Evolutionary conservation across 495 filamentous ascomycete genomes (phyloP).

Genomic region (Xylaria longipes): DNA sequence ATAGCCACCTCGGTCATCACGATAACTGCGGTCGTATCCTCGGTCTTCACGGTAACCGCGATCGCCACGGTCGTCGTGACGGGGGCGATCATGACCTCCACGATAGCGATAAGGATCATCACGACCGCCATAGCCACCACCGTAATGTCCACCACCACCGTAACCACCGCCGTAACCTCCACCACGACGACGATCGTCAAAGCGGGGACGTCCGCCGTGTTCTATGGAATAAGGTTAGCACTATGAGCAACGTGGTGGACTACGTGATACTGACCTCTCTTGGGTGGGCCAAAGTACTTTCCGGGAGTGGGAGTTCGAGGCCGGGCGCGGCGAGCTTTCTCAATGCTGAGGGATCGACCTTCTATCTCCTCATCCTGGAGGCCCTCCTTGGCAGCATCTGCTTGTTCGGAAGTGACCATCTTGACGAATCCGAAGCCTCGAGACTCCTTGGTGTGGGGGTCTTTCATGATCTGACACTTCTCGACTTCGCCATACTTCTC

Average conservation of each 20-base stretch:
- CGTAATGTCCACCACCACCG: constrained; percentile 56
- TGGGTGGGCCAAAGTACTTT: constrained; percentile 98
- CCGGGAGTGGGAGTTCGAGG: constrained; percentile 96
- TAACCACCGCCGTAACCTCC: constrained; percentile 57
- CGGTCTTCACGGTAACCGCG: constrained; percentile 55
- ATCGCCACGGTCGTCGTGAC: constrained; percentile 51
- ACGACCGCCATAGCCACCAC: constrained; percentile 56
- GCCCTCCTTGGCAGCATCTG: constrained; percentile 95
- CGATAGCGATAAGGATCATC: constrained; percentile 65
- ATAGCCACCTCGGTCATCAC: constrained; percentile 63
- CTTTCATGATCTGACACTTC: constrained; percentile 99
- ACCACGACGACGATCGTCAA: constrained; percentile 57
- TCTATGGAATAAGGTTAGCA: constrained; percentile 14
- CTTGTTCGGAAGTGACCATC: constrained; percentile 91
- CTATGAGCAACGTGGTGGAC: neutral
- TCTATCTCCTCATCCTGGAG: constrained; percentile 95
- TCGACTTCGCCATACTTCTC: constrained; percentile 98
- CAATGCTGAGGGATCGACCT: constrained; percentile 95
- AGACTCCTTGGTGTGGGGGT: constrained; percentile 96
- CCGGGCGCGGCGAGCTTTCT: constrained; percentile 94
- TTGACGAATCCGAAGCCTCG: constrained; percentile 99
- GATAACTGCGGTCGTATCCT: constrained; percentile 55
- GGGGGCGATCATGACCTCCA: constrained; percentile 53
- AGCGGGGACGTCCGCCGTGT: constrained; percentile 39
- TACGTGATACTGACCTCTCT: constrained; percentile 75